phyloP scores from a whole-genome alignment of 1,284 basidiomycete genomes.

The Ceratobasidium sp. region DNA sequence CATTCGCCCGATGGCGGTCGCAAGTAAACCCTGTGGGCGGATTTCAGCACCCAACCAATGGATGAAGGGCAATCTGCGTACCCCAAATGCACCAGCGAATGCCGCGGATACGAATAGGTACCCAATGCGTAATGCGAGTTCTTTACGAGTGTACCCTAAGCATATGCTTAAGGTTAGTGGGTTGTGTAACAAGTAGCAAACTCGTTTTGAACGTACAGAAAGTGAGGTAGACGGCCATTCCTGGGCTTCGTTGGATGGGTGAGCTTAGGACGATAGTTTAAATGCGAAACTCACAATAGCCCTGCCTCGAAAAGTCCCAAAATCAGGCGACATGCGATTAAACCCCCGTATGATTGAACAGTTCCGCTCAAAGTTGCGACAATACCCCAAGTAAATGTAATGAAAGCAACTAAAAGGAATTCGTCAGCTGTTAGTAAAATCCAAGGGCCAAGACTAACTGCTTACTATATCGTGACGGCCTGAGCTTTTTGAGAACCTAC shows the following conservation, averaged over 20 bases:
- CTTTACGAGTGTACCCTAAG: slow-evolving; percentile 34
- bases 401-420: slow-evolving; percentile 31
- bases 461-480: slow-evolving; percentile 47
- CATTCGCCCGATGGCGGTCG: slow-evolving; percentile 46
- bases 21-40: slow-evolving; percentile 45
- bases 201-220: slow-evolving; percentile 41
- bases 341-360: slow-evolving; percentile 44
- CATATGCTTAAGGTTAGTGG: not conserved
- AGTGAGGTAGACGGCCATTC: slow-evolving; percentile 47
- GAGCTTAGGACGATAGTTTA: not conserved
- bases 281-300: slow-evolving; percentile 41
- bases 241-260: slow-evolving; percentile 37
- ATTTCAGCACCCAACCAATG: not conserved
- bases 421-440: not conserved
- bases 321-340: slow-evolving; percentile 46
- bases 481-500: slow-evolving; percentile 46
- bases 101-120: slow-evolving; percentile 48
- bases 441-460: not conserved
- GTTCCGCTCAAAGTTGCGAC: slow-evolving; percentile 46
- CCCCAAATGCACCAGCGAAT: slow-evolving; percentile 47
- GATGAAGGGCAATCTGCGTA: not conserved
- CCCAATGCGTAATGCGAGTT: too few relatives aligned
- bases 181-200: not conserved
- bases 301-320: slow-evolving; percentile 48
- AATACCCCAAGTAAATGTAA: slow-evolving; percentile 46